A percentile compares a stretch with the other conserved stretches of the same genome.
phyloP scores from a whole-genome alignment of 2,329 filamentous ascomycete genomes.

The Ascosphaera apis region DNA sequence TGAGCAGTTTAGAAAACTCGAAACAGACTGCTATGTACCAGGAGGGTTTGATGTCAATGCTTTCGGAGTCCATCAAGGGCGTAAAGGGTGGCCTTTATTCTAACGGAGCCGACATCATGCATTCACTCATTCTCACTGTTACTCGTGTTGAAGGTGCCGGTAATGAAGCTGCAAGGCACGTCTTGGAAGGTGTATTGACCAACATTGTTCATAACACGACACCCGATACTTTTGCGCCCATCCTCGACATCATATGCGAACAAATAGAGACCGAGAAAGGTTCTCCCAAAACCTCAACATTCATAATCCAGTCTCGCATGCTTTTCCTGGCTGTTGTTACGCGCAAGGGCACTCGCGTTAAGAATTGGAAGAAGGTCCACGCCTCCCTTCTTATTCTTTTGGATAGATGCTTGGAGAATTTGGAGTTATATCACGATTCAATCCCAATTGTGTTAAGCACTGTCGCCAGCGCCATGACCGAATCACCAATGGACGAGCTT shows the following conservation, averaged over 20 bases:
- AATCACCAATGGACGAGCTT: conserved; percentile 56
- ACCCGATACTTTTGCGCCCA: conserved; percentile 44
- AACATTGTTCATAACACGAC: conserved; percentile 67
- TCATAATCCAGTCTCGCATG: conserved; percentile 17
- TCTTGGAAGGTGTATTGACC: conserved; percentile 54
- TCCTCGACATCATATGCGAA: conserved; percentile 39
- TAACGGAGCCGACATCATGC: conserved; percentile 29
- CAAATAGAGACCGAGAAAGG: conserved; percentile 18
- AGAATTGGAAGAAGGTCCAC: conserved; percentile 46
- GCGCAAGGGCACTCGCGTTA: conserved; percentile 54
- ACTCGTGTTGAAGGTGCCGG: conserved; percentile 11
- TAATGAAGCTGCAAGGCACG: conserved; percentile 25
- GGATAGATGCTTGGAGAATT: conserved; percentile 12
- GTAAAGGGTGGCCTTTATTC: conserved; percentile 35
- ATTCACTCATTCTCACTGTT: conserved; percentile 22
- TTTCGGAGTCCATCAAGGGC: conserved; percentile 55
- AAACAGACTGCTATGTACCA: conserved; percentile 38
- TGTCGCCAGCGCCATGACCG: conserved; percentile 44
- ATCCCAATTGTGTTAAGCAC: conserved; percentile 20
- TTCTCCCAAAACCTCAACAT: conserved; percentile 13
- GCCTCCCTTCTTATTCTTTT: conserved; percentile 32
- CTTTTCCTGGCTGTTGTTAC: conserved; percentile 47
- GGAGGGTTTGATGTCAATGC: conserved; percentile 76
- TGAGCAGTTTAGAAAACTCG: conserved; percentile 20
- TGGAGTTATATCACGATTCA: conserved; percentile 9